Evolutionary conservation across 208 protist genomes (phyloP).

Genomic region (Crithidia acanthocephali): DNA sequence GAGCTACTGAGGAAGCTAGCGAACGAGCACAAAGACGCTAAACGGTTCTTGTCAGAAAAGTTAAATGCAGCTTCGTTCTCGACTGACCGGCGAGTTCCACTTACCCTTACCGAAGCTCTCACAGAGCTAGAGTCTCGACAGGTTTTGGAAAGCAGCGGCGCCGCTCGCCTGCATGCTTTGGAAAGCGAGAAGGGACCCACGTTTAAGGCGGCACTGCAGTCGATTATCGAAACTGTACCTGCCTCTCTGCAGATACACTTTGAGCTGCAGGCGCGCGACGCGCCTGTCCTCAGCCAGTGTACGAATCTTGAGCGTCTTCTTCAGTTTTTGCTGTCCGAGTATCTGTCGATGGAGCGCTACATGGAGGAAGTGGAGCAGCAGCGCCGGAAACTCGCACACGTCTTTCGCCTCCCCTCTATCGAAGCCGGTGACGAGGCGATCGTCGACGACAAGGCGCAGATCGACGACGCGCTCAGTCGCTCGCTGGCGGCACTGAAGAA

Average conservation of each 20-base stretch:
- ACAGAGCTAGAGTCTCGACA: constrained; percentile 30
- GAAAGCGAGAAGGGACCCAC: background rate
- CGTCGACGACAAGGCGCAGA: constrained; percentile 8
- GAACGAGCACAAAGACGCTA: constrained; percentile 24
- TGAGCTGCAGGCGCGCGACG: constrained; percentile 18
- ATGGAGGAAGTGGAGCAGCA: constrained; percentile 33
- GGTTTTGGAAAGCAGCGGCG: background rate
- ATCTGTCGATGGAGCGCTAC: constrained; percentile 39
- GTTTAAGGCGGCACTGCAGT: constrained; percentile 19
- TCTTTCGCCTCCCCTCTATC: constrained; percentile 11
- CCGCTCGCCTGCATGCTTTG: background rate
- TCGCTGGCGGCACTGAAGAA: constrained; percentile 30
- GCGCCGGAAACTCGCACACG: constrained; percentile 13
- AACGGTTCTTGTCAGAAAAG: background rate
- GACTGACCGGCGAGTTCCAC: background rate
- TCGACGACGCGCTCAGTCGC: constrained; percentile 24
- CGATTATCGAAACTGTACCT: constrained; percentile 26
- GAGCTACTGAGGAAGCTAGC: constrained; percentile 6
- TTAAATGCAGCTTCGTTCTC: background rate
- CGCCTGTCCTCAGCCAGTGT: constrained; percentile 23
- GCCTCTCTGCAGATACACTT: constrained; percentile 43
- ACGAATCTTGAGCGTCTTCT: constrained; percentile 18
- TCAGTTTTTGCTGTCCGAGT: constrained; percentile 31
- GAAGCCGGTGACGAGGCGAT: background rate
- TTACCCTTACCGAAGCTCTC: constrained; percentile 19